Evolutionary conservation across 176 grass and related monocot species (phyloP).

Genomic region (Aegilops umbellulata): DNA sequence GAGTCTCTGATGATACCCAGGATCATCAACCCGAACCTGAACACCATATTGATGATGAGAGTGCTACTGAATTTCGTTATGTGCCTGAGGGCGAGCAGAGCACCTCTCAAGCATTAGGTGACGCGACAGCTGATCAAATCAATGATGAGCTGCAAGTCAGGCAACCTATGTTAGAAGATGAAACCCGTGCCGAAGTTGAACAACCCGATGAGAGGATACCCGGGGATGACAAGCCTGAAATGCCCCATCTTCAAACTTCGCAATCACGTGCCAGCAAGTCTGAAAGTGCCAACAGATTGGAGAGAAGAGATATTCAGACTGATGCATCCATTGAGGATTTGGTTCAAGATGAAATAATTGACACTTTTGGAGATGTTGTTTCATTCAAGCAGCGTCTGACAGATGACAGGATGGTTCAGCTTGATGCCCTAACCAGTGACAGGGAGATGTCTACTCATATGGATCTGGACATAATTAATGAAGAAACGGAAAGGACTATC

Average conservation of each 20-base stretch:
- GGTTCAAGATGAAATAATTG: conserved; percentile 26
- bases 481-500: conserved; percentile 39
- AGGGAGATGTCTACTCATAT: conserved; percentile 35
- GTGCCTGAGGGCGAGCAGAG: conserved; percentile 75
- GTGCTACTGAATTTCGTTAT: conserved; percentile 74
- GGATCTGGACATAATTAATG: conserved; percentile 49
- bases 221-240: conserved; percentile 48
- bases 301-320: conserved; percentile 34
- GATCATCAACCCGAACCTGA: conserved; percentile 53
- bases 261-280: conserved; percentile 51
- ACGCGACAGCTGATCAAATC: conserved; percentile 79
- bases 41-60: conserved; percentile 59
- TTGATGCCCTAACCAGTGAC: conserved; percentile 24
- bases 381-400: conserved; percentile 49
- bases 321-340: conserved; percentile 38
- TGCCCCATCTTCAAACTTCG: conserved; percentile 51
- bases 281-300: conserved; percentile 42
- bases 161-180: conserved; percentile 56
- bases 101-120: conserved; percentile 86
- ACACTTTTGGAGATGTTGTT: conserved; percentile 50
- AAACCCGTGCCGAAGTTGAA: conserved; percentile 44
- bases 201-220: conserved; percentile 29
- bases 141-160: conserved; percentile 43
- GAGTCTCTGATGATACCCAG: conserved; percentile 72
- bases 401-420: conserved; percentile 46